Percentiles rank a stretch among this genome's conserved stretches.
Evolutionary conservation across 345 rosid genomes (phyloP).

Genomic region (Murraya paniculata): DNA sequence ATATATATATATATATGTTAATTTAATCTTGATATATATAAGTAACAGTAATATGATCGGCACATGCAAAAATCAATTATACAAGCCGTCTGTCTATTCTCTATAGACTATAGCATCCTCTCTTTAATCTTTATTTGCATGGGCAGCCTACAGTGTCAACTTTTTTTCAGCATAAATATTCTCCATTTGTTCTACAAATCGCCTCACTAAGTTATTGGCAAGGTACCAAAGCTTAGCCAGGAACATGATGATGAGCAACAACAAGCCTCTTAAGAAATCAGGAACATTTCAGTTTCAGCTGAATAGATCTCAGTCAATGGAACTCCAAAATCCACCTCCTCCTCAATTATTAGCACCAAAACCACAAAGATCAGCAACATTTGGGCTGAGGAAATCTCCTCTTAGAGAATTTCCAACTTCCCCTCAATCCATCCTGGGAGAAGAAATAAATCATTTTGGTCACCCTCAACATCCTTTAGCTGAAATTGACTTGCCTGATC

Average conservation of each 20-base stretch:
- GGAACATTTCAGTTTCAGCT: slow-evolving; percentile 9
- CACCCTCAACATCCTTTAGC: slow-evolving; percentile 65
- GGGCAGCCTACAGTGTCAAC: slow-evolving; percentile 19
- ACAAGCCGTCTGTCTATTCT: not conserved
- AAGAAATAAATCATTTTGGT: slow-evolving; percentile 46
- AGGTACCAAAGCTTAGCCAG: not conserved
- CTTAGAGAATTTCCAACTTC: slow-evolving; percentile 47
- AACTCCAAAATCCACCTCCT: slow-evolving; percentile 1
- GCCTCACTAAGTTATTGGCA: not conserved
- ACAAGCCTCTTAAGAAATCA: slow-evolving; percentile 20
- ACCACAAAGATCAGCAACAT: not conserved
- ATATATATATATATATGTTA: too few relatives aligned
- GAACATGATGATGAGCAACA: slow-evolving; percentile 3
- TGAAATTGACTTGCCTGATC: slow-evolving; percentile 46
- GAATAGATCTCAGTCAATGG: slow-evolving; percentile 15
- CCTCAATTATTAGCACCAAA: not conserved
- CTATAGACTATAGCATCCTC: slow-evolving; percentile 17
- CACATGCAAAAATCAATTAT: slow-evolving; percentile 11
- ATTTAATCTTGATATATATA: not conserved
- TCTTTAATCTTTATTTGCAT: slow-evolving; percentile 9
- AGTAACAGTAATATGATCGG: not conserved
- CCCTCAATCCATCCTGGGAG: slow-evolving; percentile 45
- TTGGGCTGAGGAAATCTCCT: not conserved
- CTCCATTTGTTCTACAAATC: slow-evolving; percentile 6
- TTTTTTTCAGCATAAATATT: slow-evolving; percentile 35